These are phyloP conservation scores for Podila clonocystis DNA, from an alignment of 192 early-diverging fungal genomes.

Conservation along the genomic window DNA sequence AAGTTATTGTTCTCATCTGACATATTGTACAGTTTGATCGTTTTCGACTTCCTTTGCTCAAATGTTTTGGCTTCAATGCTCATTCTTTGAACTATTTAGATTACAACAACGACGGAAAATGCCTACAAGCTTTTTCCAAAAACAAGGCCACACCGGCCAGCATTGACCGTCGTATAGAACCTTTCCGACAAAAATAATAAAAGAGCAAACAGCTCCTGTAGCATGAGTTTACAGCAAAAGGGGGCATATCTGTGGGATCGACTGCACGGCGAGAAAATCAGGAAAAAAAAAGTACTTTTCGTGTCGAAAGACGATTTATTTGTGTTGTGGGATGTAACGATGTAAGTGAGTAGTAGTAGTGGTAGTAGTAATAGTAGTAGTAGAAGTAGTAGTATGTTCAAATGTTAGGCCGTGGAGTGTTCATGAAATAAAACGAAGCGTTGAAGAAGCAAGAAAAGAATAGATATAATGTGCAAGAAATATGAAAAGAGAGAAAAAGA, in stretches of 20 bases:
- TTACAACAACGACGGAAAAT: constrained; percentile 49
- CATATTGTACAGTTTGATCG: too few species aligned
- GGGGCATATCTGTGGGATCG: too few species aligned
- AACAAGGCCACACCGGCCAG: constrained; percentile 34
- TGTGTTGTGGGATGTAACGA: too few species aligned
- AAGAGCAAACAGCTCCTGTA: background rate
- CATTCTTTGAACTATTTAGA: constrained; percentile 19
- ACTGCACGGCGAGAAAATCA: too few species aligned
- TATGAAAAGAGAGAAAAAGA: background rate
- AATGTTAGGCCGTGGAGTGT: background rate
- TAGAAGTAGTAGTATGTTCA: too few species aligned
- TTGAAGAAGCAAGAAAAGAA: background rate
- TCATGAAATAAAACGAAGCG: constrained; percentile 1
- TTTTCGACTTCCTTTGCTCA: background rate
- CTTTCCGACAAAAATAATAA: background rate
- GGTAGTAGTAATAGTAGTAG: too few species aligned
- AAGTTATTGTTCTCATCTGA: background rate
- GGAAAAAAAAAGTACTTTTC: too few species aligned
- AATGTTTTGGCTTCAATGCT: background rate
- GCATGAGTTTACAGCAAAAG: background rate
- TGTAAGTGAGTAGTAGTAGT: too few species aligned
- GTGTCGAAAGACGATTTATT: too few species aligned
- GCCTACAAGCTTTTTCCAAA: constrained; percentile 52
- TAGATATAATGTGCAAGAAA: background rate
- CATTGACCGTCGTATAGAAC: constrained; percentile 18